A percentile compares a stretch with the other conserved stretches of the same genome.
These are phyloP conservation scores for Sinapis alba DNA, from an alignment of 441 rosid genomes.

Conservation along the genomic window DNA sequence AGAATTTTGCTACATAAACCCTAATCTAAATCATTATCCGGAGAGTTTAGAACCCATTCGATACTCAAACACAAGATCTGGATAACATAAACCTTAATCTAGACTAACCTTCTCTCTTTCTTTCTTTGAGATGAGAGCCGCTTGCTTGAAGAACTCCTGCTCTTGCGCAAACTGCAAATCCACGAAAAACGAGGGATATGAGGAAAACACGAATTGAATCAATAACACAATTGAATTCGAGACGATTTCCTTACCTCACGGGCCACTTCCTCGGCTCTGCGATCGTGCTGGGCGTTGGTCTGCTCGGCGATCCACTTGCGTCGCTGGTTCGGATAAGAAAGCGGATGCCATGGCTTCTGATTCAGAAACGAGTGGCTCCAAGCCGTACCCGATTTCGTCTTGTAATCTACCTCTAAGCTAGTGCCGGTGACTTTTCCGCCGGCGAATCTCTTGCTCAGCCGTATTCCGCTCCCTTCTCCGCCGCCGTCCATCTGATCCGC, in stretches of 20 bases:
- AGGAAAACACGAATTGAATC: slow-evolving; percentile 13
- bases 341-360: slow-evolving; percentile 99
- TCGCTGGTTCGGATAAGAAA: slow-evolving; percentile 94
- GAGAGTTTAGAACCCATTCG: background rate
- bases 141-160: slow-evolving; percentile 90
- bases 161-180: slow-evolving; percentile 80
- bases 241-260: slow-evolving; percentile 60
- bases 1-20: background rate
- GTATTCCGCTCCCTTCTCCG: slow-evolving; percentile 70
- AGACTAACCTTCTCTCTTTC: slow-evolving; percentile 95
- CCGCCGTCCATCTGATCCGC: slow-evolving; percentile 62
- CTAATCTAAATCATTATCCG: slow-evolving; percentile 20
- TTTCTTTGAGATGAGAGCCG: slow-evolving; percentile 85
- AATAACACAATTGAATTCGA: background rate
- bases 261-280: slow-evolving; percentile 82
- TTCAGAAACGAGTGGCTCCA: slow-evolving; percentile 97
- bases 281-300: slow-evolving; percentile 69
- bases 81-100: slow-evolving; percentile 31
- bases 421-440: slow-evolving; percentile 47
- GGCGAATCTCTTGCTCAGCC: slow-evolving; percentile 80
- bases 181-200: slow-evolving; percentile 1
- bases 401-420: slow-evolving; percentile 77
- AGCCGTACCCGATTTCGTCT: slow-evolving; percentile 90
- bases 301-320: slow-evolving; percentile 99
- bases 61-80: slow-evolving; percentile 16